Evolutionary conservation across 2,329 filamentous ascomycete genomes (phyloP).

Genomic region (Cladosporium sp.): DNA sequence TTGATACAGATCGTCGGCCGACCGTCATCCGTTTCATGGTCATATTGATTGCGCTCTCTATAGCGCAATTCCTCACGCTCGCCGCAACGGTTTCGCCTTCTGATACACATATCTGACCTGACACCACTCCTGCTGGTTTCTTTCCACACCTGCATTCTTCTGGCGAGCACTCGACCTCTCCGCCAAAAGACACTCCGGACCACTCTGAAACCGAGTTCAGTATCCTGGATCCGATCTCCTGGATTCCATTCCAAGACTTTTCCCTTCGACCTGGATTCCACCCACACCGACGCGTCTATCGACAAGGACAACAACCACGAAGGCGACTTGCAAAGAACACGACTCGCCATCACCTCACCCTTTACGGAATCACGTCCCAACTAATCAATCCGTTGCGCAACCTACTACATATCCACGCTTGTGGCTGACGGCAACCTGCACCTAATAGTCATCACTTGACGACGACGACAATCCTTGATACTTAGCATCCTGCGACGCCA

Average conservation of each 20-base stretch:
- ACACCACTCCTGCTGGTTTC: slow-evolving; percentile 14
- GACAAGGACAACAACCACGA: slow-evolving; percentile 9
- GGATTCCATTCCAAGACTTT: slow-evolving; percentile 25
- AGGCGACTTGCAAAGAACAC: not conserved
- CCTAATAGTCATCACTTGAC: slow-evolving; percentile 7
- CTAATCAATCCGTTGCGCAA: slow-evolving; percentile 4
- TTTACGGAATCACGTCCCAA: not conserved
- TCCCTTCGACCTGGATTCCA: slow-evolving; percentile 27
- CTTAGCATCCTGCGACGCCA: slow-evolving; percentile 1
- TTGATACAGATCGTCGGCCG: slow-evolving; percentile 16
- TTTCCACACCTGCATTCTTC: slow-evolving; percentile 13
- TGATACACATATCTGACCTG: slow-evolving; percentile 15
- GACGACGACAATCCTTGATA: not conserved
- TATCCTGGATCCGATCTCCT: slow-evolving; percentile 26
- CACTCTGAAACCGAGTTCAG: slow-evolving; percentile 15
- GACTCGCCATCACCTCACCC: not conserved
- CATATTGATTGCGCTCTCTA: slow-evolving; percentile 14
- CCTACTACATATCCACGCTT: not conserved
- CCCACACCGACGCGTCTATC: slow-evolving; percentile 19
- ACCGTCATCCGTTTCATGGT: slow-evolving; percentile 18
- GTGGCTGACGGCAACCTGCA: slow-evolving; percentile 13
- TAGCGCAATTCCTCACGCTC: slow-evolving; percentile 14
- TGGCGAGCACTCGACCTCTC: slow-evolving; percentile 11
- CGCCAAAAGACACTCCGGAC: slow-evolving; percentile 13
- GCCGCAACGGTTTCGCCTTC: slow-evolving; percentile 13